phyloP scores from a whole-genome alignment of 345 rosid species.

The Eucalyptus regnans region DNA sequence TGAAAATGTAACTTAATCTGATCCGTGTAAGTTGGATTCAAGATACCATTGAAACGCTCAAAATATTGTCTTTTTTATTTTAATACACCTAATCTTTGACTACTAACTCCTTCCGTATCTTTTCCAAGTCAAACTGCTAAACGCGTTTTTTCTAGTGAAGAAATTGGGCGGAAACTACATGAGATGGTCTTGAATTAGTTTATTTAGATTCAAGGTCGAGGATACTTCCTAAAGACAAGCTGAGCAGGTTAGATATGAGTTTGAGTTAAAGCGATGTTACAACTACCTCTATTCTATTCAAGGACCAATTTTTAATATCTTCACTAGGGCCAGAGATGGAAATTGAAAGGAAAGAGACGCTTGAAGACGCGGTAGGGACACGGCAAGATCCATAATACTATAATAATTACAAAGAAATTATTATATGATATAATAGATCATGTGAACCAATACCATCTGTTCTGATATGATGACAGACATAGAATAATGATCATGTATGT shows the following conservation, averaged over 20 bases:
- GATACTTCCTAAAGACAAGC: background rate
- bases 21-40: background rate
- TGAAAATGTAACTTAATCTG: background rate
- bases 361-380: background rate
- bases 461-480: rapidly evolving
- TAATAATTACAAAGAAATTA: background rate
- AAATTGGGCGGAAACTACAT: background rate
- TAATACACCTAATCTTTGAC: background rate
- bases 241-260: background rate
- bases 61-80: background rate
- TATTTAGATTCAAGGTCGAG: background rate
- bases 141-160: background rate
- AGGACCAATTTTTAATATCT: background rate
- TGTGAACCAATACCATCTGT: background rate
- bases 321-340: background rate
- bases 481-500: no score
- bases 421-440: background rate
- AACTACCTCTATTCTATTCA: background rate
- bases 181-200: background rate
- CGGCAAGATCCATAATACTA: background rate
- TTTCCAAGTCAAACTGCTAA: background rate
- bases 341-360: background rate
- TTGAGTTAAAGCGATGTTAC: background rate
- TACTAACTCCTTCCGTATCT: background rate
- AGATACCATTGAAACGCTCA: background rate